Evolutionary conservation across 805 yeast genomes (phyloP).

Genomic region (Yamadazyma tumulicola): DNA sequence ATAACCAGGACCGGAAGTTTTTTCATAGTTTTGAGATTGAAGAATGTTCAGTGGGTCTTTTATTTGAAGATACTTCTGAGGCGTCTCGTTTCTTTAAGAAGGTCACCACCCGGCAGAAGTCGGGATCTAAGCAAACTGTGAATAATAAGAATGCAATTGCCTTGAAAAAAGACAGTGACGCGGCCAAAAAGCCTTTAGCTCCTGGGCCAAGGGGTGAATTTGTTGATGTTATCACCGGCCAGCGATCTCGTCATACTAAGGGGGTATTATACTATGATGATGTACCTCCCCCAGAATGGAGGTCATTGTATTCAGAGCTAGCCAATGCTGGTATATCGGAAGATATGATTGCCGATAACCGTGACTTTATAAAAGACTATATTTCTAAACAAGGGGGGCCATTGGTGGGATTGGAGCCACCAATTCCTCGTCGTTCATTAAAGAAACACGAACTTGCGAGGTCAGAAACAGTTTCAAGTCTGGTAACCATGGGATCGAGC

Average conservation of each 20-base stretch:
- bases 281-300: conserved; percentile 82
- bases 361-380: conserved; percentile 77
- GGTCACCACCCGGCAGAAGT: conserved; percentile 69
- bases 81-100: conserved; percentile 83
- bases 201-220: conserved; percentile 69
- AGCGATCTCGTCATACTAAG: conserved; percentile 52
- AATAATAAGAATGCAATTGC: conserved; percentile 88
- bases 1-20: conserved; percentile 90
- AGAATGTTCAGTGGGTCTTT: conserved; percentile 78
- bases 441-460: conserved; percentile 21
- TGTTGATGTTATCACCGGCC: conserved; percentile 45
- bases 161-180: conserved; percentile 47
- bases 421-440: conserved; percentile 59
- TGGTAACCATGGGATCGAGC: conserved; percentile 11
- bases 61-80: conserved; percentile 85
- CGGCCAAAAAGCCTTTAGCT: conserved; percentile 25
- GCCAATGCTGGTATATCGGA: conserved; percentile 78
- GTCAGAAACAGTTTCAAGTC: conserved; percentile 14
- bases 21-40: conserved; percentile 95
- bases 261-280: conserved; percentile 72
- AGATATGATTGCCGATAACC: conserved; percentile 84
- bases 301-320: conserved; percentile 66
- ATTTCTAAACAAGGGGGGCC: conserved; percentile 74
- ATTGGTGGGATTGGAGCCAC: conserved; percentile 80
- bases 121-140: conserved; percentile 82